These are phyloP conservation scores for Tausonia pullulans DNA, from an alignment of 1,284 basidiomycete species.

Conservation along the genomic window DNA sequence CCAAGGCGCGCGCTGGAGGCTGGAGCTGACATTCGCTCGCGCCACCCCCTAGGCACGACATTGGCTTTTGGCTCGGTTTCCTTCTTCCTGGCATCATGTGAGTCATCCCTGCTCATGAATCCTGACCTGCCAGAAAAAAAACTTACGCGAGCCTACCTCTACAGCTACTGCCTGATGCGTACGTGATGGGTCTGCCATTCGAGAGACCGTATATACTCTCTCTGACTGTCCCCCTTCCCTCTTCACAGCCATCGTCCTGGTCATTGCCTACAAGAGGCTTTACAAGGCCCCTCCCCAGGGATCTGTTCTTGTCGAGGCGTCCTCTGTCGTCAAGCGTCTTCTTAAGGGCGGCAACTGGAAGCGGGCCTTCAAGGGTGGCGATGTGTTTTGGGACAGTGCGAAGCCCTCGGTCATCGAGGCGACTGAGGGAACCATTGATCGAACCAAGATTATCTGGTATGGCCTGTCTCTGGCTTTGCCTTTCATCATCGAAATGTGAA, in stretches of 20 bases:
- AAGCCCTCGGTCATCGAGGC: not conserved
- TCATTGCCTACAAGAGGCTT: constrained; percentile 2
- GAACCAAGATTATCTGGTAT: not conserved
- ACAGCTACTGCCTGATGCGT: too few species aligned
- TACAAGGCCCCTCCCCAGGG: constrained; percentile 6
- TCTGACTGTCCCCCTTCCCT: not conserved
- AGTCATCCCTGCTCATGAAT: not conserved
- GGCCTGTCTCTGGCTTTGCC: too few species aligned
- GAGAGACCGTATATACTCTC: not conserved
- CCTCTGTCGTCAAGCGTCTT: not conserved
- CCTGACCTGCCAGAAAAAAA: not conserved
- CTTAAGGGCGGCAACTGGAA: not conserved
- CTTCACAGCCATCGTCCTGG: not conserved
- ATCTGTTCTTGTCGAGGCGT: constrained; percentile 6
- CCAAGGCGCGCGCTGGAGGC: too few species aligned
- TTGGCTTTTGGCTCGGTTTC: constrained; percentile 39
- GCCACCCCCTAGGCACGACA: constrained; percentile 4
- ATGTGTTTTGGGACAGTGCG: constrained; percentile 1
- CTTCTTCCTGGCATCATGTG: constrained; percentile 39
- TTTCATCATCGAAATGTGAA: too few species aligned
- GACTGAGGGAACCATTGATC: not conserved
- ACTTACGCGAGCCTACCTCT: not conserved
- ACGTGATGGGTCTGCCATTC: not conserved
- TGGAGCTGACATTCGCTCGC: too few species aligned
- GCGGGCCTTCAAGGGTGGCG: not conserved